phyloP scores from a whole-genome alignment of 1,139 yeast genomes.

The Sugiyamaella sp. region DNA sequence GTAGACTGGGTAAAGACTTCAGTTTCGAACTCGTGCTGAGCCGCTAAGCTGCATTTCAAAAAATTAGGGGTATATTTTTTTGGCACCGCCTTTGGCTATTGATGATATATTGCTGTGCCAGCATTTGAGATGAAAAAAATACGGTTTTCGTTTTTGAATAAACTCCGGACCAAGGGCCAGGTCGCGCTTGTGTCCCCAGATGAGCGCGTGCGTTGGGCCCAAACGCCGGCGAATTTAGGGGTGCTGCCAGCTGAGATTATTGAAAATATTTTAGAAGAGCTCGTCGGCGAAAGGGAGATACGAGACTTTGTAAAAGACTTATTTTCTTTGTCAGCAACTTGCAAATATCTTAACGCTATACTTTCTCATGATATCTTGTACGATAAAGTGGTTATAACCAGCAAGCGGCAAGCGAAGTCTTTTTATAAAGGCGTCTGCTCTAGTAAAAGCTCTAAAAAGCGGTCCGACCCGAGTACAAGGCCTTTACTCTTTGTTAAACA shows the following conservation, averaged over 20 bases:
- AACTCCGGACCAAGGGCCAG: constrained; percentile 5
- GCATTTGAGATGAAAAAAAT: constrained; percentile 4
- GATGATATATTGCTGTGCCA: too few relatives aligned
- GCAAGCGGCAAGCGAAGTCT: constrained; percentile 26
- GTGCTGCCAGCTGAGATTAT: constrained; percentile 17
- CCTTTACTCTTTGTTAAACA: constrained; percentile 4
- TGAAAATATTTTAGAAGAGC: constrained; percentile 17
- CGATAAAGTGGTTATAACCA: constrained; percentile 24
- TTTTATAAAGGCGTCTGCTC: constrained; percentile 26
- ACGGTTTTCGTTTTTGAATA: constrained; percentile 7
- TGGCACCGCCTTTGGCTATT: too few relatives aligned
- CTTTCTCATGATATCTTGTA: constrained; percentile 24
- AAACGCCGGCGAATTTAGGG: not conserved
- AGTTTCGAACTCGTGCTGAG: too few relatives aligned
- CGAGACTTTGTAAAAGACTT: constrained; percentile 18
- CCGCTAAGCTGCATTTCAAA: too few relatives aligned
- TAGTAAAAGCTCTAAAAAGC: constrained; percentile 12
- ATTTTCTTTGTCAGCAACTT: constrained; percentile 24
- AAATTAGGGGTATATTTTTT: too few relatives aligned
- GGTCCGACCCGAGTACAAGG: not conserved
- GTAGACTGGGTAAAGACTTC: too few relatives aligned
- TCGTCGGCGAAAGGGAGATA: constrained; percentile 8
- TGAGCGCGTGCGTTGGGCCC: not conserved
- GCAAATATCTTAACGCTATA: constrained; percentile 19
- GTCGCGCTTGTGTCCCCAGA: not conserved